Conservation (phyloP, 192 early-diverging fungal species). For the Mortierella antarctica region DNA sequence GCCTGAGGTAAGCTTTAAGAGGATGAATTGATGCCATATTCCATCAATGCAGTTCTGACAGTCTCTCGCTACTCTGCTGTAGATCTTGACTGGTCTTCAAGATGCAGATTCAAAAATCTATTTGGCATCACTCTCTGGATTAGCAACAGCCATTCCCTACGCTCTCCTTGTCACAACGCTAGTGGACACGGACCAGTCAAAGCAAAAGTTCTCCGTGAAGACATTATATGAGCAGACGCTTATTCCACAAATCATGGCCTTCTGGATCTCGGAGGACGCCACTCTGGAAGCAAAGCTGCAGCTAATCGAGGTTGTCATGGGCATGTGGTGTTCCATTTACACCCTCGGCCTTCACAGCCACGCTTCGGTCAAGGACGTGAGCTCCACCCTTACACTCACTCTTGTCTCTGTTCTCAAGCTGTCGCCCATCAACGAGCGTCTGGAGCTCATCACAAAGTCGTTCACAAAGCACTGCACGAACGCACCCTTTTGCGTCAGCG, state of each 20-base stretch:
- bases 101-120: constrained; percentile 47
- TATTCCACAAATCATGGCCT: constrained; percentile 53
- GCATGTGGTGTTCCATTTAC: constrained; percentile 53
- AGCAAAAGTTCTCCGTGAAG: constrained; percentile 45
- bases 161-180: constrained; percentile 41
- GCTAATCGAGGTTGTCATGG: constrained; percentile 45
- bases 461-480: constrained; percentile 53
- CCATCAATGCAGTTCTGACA: not conserved
- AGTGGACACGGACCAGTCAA: constrained; percentile 35
- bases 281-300: constrained; percentile 30
- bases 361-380: constrained; percentile 45
- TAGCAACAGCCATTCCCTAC: constrained; percentile 48
- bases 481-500: constrained; percentile 43
- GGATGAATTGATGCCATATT: not conserved
- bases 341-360: constrained; percentile 39
- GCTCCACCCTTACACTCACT: constrained; percentile 40
- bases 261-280: constrained; percentile 50
- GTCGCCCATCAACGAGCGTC: constrained; percentile 25
- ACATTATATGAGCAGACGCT: constrained; percentile 48
- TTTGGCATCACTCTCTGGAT: constrained; percentile 38
- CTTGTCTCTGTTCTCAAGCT: constrained; percentile 45
- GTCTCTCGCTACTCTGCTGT: not conserved
- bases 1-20: constrained; percentile 24
- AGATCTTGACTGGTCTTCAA: constrained; percentile 51
- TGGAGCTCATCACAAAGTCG: constrained; percentile 43